Conservation (phyloP, 306 rosid genomes). For the Vigna radiata region DNA sequence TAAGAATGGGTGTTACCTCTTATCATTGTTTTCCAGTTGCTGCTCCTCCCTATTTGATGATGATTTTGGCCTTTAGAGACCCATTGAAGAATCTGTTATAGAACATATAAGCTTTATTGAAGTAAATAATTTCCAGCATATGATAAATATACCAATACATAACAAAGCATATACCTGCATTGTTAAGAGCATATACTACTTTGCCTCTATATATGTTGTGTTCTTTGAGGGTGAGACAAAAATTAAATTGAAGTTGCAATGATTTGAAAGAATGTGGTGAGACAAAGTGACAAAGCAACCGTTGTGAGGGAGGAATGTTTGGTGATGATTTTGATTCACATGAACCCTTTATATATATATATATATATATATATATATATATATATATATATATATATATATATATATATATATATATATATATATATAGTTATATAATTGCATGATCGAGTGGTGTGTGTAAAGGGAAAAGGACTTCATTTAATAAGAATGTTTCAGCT, state of each 20-base stretch:
- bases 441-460: conserved; percentile 44
- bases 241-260: conserved; percentile 44
- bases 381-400: not conserved
- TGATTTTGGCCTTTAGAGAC: conserved; percentile 47
- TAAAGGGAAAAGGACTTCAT: conserved; percentile 13
- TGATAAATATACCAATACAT: not conserved
- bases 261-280: conserved; percentile 47
- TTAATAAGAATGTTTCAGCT: conserved; percentile 41
- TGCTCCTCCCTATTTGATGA: conserved; percentile 42
- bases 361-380: not conserved
- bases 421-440: not conserved
- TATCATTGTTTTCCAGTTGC: not conserved
- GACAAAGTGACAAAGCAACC: conserved; percentile 62
- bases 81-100: conserved; percentile 62
- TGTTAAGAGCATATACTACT: not conserved
- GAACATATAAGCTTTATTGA: conserved; percentile 14
- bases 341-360: conserved; percentile 36
- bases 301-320: conserved; percentile 50
- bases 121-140: not conserved
- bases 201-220: not conserved
- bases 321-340: conserved; percentile 54
- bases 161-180: conserved; percentile 40
- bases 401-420: not conserved
- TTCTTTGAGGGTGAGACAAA: conserved; percentile 26
- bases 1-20: not conserved